phyloP scores from a whole-genome alignment of 2,329 filamentous ascomycete species.

The Polytolypa hystricis region DNA sequence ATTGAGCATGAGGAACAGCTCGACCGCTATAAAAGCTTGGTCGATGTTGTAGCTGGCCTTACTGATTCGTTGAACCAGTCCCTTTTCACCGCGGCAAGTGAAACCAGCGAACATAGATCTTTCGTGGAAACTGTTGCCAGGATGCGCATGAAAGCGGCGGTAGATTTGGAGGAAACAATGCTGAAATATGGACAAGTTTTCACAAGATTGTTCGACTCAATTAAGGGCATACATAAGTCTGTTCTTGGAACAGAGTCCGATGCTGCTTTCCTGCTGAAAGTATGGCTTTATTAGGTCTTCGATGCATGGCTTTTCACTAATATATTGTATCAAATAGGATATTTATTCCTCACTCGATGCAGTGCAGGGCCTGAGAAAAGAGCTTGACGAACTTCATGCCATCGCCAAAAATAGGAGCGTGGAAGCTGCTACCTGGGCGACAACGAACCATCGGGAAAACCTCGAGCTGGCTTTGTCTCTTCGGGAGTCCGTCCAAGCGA shows the following conservation, averaged over 20 bases:
- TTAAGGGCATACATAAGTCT: constrained; percentile 16
- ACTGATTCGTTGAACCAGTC: constrained; percentile 25
- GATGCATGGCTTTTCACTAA: neutral
- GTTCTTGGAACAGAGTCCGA: constrained; percentile 11
- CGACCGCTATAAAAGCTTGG: constrained; percentile 27
- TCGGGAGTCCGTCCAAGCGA: constrained; percentile 21
- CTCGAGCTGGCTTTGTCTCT: constrained; percentile 21
- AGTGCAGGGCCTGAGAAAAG: constrained; percentile 12
- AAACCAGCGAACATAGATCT: constrained; percentile 19
- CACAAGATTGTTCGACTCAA: constrained; percentile 15
- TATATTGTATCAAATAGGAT: constrained; percentile 18
- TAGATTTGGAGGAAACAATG: constrained; percentile 24
- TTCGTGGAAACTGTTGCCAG: constrained; percentile 23
- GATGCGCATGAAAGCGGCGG: constrained; percentile 20
- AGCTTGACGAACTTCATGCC: constrained; percentile 7
- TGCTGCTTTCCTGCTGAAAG: constrained; percentile 8
- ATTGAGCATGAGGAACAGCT: constrained; percentile 43
- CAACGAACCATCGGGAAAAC: constrained; percentile 18
- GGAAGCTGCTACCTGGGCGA: constrained; percentile 19
- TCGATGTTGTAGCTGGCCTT: constrained; percentile 26
- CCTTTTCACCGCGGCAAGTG: constrained; percentile 20
- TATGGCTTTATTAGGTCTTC: constrained; percentile 1
- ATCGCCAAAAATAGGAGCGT: constrained; percentile 19
- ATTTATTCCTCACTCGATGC: constrained; percentile 7
- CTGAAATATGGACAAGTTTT: constrained; percentile 17